These are phyloP conservation scores for Pseudopyrenochaeta lycopersici DNA, from an alignment of 2,329 filamentous ascomycete species.

Conservation along the genomic window DNA sequence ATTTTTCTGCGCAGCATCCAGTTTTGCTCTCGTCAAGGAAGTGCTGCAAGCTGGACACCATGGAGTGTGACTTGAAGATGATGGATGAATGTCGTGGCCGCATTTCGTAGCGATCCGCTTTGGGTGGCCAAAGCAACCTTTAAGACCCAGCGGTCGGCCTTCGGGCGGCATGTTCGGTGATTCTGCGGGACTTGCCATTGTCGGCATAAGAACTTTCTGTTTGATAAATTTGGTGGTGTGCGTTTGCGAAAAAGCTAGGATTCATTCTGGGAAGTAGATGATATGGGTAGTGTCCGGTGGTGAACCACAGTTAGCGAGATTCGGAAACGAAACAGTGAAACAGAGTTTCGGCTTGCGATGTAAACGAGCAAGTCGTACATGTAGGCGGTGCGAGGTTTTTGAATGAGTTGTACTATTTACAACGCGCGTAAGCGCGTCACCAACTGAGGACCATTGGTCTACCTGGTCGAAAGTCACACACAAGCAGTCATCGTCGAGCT, in stretches of 20 bases:
- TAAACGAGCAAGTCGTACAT: conserved; percentile 7
- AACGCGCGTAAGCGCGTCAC: conserved; percentile 22
- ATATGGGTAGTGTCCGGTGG: conserved; percentile 19
- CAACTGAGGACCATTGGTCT: conserved; percentile 18
- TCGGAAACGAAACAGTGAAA: conserved; percentile 6
- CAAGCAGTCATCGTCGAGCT: conserved; percentile 19
- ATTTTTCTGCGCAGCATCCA: conserved; percentile 17
- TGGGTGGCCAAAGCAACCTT: conserved; percentile 15
- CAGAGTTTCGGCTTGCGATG: neutral
- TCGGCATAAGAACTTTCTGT: conserved; percentile 14
- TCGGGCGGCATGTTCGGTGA: conserved; percentile 1
- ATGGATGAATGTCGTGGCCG: conserved; percentile 33
- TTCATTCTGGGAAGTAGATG: conserved; percentile 17
- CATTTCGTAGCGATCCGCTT: conserved; percentile 27
- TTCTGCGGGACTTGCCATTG: conserved; percentile 9
- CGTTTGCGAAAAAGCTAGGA: conserved; percentile 11
- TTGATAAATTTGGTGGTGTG: conserved; percentile 15
- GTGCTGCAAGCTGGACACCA: conserved; percentile 28
- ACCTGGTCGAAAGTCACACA: conserved; percentile 22
- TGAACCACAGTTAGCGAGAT: conserved; percentile 16
- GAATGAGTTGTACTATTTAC: conserved; percentile 19
- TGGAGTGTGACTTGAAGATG: conserved; percentile 23
- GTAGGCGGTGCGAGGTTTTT: conserved; percentile 17
- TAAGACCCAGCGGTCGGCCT: conserved; percentile 3
- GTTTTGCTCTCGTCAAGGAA: conserved; percentile 17